Evolutionary conservation across 768 basidiomycete species (phyloP), one percentile per base, ranked within the genome.

Genomic region (Leccinum subgranulosum): DNA sequence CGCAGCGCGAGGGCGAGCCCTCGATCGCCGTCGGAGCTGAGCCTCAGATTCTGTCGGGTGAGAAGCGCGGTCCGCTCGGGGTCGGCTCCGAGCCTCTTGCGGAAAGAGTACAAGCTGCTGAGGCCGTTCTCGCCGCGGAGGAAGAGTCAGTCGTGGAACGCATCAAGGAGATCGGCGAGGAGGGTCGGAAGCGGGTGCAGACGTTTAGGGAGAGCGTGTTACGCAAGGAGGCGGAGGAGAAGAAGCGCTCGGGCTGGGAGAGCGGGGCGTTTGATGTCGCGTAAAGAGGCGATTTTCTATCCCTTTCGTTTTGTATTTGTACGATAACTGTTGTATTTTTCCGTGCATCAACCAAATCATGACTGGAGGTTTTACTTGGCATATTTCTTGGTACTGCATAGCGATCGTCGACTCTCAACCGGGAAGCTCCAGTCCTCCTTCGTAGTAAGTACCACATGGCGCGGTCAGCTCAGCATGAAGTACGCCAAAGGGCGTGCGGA

Each of bases 11-110:
- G 15, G 70, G 65, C 3, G 68, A 71, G 39, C 73, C 66, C 15
- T 66, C 66, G 50, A 80, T 90, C 49, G 88, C 87, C 0, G 73
- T 90, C 74, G 88, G 88, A 2, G 85, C 81, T 6, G 87, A 87
- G 70, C 88, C 88, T 34, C 88, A 90, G 75, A 82, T 90, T 31
- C 69, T 90, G 28, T 71, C 80, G 27, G 84, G 86, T 0, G 80
- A 84, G 60, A 88, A 90, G 76, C 78, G 75, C 3, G 88, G 88
- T 0, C 88, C 88, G 0, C 64, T 84, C 34, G 88, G 84, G 3
- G 83, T 75, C 2, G 77, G 76, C 5, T 77, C 83, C 3, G 79
- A 76, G 58, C 66, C 73, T 4, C 51, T 76, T 25, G 55, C 48
- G 2, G 61, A 63, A 46, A 50, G 63, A 28, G 2, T 64, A 0